Percentiles rank a stretch among this genome's conserved stretches.
These are phyloP conservation scores for Lodderomyces theae DNA, from an alignment of 1,139 yeast genomes.

Conservation along the genomic window DNA sequence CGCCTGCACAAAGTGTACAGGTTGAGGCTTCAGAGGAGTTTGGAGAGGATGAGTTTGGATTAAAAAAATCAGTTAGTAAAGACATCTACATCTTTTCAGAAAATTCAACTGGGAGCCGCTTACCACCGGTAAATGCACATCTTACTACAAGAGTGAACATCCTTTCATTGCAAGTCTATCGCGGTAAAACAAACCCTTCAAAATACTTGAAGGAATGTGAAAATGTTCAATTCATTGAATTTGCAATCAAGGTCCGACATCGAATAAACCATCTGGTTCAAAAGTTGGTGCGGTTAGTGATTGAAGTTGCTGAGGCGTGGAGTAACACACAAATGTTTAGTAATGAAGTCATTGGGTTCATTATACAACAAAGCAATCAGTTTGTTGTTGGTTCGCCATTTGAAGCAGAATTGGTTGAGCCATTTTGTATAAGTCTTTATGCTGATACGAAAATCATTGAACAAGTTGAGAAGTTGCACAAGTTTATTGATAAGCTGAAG, in stretches of 20 bases:
- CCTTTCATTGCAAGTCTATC: slow-evolving; percentile 2
- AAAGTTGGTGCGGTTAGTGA: slow-evolving; percentile 1
- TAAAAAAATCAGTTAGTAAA: neutral
- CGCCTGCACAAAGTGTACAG: neutral
- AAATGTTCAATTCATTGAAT: neutral
- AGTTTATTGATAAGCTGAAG: slow-evolving; percentile 1
- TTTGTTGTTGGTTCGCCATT: slow-evolving; percentile 6
- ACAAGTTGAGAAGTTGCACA: slow-evolving; percentile 2
- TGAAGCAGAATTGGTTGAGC: slow-evolving; percentile 4
- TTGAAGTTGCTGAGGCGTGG: slow-evolving; percentile 4
- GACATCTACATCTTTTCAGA: neutral
- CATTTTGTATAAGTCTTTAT: slow-evolving; percentile 4
- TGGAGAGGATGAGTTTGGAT: neutral
- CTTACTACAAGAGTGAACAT: slow-evolving; percentile 3
- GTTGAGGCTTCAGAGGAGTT: neutral
- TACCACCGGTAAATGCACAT: slow-evolving; percentile 1
- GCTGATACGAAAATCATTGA: slow-evolving; percentile 7
- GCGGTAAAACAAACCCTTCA: neutral
- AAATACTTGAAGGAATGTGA: slow-evolving; percentile 1
- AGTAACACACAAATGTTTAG: slow-evolving; percentile 3
- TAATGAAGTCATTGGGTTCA: slow-evolving; percentile 1
- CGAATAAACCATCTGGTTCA: slow-evolving; percentile 1
- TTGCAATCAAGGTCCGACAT: neutral
- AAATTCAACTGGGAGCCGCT: neutral
- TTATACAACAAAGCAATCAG: slow-evolving; percentile 2